phyloP scores from a whole-genome alignment of 2,329 filamentous ascomycete species.

The Hypoxylon sp. region DNA sequence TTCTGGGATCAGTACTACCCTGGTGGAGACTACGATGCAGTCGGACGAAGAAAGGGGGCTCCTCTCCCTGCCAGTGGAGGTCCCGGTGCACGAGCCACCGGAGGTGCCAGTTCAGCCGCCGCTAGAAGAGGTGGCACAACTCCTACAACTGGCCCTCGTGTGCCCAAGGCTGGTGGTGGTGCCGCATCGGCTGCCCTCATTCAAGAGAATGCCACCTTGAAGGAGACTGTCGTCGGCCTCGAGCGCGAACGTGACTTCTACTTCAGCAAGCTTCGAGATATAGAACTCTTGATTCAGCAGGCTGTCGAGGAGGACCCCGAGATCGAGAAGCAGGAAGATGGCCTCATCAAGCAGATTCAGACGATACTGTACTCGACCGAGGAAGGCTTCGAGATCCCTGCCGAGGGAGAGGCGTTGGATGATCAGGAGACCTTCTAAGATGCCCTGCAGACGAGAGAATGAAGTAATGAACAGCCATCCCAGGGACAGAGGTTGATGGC shows the following conservation, averaged over 20 bases:
- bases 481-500: constrained; percentile 25
- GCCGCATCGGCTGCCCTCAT: constrained; percentile 80
- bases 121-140: constrained; percentile 71
- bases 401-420: constrained; percentile 78
- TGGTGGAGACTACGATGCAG: constrained; percentile 95
- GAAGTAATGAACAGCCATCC: constrained; percentile 46
- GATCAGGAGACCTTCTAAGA: constrained; percentile 84
- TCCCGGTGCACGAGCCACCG: constrained; percentile 59
- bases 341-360: constrained; percentile 95
- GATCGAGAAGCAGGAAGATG: constrained; percentile 93
- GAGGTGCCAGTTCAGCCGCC: constrained; percentile 66
- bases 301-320: constrained; percentile 93
- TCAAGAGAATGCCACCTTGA: constrained; percentile 88
- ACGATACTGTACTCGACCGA: constrained; percentile 97
- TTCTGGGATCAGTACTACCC: constrained; percentile 99
- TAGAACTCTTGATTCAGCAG: constrained; percentile 93
- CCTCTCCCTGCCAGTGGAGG: constrained; percentile 67
- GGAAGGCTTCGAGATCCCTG: constrained; percentile 90
- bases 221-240: constrained; percentile 94
- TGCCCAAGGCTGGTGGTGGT: constrained; percentile 60
- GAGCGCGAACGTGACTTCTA: constrained; percentile 99
- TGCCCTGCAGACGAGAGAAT: constrained; percentile 22
- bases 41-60: constrained; percentile 84
- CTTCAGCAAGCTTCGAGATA: constrained; percentile 98
- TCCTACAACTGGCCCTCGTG: constrained; percentile 69